These are phyloP conservation scores for Echites panduratus DNA, from an alignment of 257 asterid genomes.

Conservation along the genomic window DNA sequence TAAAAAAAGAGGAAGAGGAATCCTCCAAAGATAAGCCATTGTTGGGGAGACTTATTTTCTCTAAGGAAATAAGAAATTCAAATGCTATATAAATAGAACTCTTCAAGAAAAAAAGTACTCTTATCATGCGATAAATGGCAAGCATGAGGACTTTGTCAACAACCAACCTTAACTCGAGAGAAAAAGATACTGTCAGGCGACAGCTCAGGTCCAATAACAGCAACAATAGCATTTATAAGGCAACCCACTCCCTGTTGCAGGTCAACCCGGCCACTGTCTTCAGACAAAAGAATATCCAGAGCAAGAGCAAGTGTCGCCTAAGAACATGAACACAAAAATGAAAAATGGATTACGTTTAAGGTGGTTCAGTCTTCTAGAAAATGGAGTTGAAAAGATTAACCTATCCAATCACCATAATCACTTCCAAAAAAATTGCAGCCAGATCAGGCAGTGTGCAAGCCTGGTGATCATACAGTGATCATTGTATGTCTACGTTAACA, in stretches of 20 bases:
- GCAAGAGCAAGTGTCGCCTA: constrained; percentile 96
- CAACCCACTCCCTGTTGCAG: constrained; percentile 95
- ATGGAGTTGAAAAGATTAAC: too few relatives aligned
- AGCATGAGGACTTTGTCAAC: constrained; percentile 18
- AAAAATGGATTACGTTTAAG: too few relatives aligned
- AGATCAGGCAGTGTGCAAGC: too few relatives aligned
- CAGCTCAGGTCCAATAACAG: constrained; percentile 98
- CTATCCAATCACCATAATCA: background rate
- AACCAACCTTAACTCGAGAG: constrained; percentile 92
- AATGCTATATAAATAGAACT: background rate
- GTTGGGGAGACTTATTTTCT: background rate
- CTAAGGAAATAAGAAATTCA: background rate
- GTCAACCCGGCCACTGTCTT: constrained; percentile 88
- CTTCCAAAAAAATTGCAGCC: background rate
- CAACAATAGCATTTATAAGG: constrained; percentile 92
- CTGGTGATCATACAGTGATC: too few relatives aligned
- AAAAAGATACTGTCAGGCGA: constrained; percentile 94
- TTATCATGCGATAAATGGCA: constrained; percentile 12
- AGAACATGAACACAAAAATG: constrained; percentile 5
- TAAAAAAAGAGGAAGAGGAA: background rate
- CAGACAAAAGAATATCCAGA: constrained; percentile 84
- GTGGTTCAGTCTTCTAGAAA: too few relatives aligned
- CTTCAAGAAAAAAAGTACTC: constrained; percentile 6
- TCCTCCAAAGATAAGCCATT: background rate
- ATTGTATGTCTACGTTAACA: constrained; percentile 14